Conservation (phyloP, 495 filamentous ascomycete genomes). For the Penicillium parvum region DNA sequence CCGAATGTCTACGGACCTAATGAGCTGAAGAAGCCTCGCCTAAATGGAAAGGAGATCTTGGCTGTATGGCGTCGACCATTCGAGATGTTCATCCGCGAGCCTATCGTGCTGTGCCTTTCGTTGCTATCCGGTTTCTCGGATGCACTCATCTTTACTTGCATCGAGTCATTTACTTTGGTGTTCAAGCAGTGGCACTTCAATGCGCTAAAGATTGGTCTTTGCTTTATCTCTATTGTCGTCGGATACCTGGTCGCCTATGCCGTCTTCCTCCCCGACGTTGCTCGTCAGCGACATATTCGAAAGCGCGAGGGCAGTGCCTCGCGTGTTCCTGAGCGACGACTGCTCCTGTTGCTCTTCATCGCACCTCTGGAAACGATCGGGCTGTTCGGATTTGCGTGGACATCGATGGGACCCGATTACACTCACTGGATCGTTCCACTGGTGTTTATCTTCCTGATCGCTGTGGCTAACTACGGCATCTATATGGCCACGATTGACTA, state of each 20-base stretch:
- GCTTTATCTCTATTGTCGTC: constrained; percentile 56
- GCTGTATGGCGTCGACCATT: constrained; percentile 63
- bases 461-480: constrained; percentile 62
- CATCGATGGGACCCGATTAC: constrained; percentile 48
- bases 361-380: constrained; percentile 62
- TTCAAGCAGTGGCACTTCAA: constrained; percentile 63
- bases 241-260: constrained; percentile 64
- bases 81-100: constrained; percentile 69
- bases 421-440: constrained; percentile 60
- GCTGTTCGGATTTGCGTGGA: constrained; percentile 64
- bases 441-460: constrained; percentile 55
- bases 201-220: constrained; percentile 49
- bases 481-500: constrained; percentile 77
- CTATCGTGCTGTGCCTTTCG: constrained; percentile 66
- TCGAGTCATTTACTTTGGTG: constrained; percentile 60
- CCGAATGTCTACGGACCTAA: constrained; percentile 59
- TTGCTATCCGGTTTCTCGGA: constrained; percentile 70
- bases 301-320: constrained; percentile 34
- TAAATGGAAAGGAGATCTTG: constrained; percentile 52
- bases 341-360: constrained; percentile 48
- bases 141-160: constrained; percentile 74
- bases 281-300: constrained; percentile 38
- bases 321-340: constrained; percentile 24
- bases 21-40: constrained; percentile 49
- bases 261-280: constrained; percentile 61